Base-by-base conservation (phyloP, 306 rosid genomes). In the Fagus sylvatica region DNA sequence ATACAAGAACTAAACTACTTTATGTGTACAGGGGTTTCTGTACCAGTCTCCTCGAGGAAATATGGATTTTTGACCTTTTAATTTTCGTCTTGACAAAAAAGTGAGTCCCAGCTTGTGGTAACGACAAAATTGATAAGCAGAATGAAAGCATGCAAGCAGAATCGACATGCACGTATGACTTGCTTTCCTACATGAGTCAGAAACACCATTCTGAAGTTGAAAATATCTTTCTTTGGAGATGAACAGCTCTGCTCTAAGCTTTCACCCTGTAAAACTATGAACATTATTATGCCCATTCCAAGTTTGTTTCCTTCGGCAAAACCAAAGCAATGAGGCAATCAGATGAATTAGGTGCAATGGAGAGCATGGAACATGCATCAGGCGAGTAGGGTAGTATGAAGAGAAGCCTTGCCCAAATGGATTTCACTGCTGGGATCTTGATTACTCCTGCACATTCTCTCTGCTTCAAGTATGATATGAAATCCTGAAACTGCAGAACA, bases 391-490 rank as follows among this genome's bases (percentile, higher is more conserved):
- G 98, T 30, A 91, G 93, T 79, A 95, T 85, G 82, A 92, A 95
- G 10, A 95, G 91, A 74, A 95, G 93, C 88, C 98, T 91, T 13
- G 98, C 90, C 98, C 98, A 92, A 73, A 91, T 83, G 71, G 91
- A 86, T 84, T 87, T 92, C 22, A 89, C 79, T 36, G 93, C 90
- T 46, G 97, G 97, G 68, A 92, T 82, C 83, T 95, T 95, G 57
- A 92, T 95, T 69, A 95, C 98, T 81, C 98, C 98, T 0, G 98
- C 94, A 82, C 98, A 95, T 49, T 89, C 98, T 84, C 93, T 95
- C 89, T 92, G 98, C 91, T 95, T 91, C 80, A 95, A 86, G 90
- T 95, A 95, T 54, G 91, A 78, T 81, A 91, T 64, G 71, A 92
- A 92, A 86, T 91, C 98, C 96, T 92, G 98, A 89, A 92, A 92